Base-by-base conservation (phyloP, 23 red algal species). In the Gracilaria domingensis region DNA sequence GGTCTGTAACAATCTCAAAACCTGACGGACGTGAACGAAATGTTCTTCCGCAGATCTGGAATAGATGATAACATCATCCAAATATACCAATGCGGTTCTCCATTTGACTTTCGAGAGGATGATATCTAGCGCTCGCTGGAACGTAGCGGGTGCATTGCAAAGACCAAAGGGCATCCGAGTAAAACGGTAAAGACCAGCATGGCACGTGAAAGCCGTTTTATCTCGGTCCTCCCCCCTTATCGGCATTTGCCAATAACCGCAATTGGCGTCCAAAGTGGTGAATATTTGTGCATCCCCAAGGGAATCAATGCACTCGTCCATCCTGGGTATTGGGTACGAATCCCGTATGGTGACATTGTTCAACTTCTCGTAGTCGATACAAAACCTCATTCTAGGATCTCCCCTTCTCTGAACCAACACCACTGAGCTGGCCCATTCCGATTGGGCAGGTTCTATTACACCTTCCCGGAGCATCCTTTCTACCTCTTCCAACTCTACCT, bases 91-190 rank as follows among this genome's bases (percentile, higher is more conserved):
- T 45, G 66, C 66, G 47, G 54, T 39, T 24, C 33, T 30, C 59
- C 66, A 88, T 54, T 75, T 72, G 4, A 88, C 66, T 25, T 55
- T 50, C 2, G 85, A 49, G 18, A 88, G 54, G 53, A 88, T 88
- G 21, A 88, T 34, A 23, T 88, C 66, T 39, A 88, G n/a, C 49
- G 85, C 85, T 35, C 85, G 23, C 40, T 88, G 85, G 35, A 88
- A 88, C 9, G 85, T 78, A 20, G 85, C 71, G 8, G 71, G 85
- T 0, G 85, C 85, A 32, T 88, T 88, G 33, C 33, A 14, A 0
- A 78, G 23, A 30, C 85, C 85, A 78, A 79, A 88, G 42, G 42
- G 42, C 42, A 45, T 45, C 4, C 42, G 56, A 4, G 42, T 45
- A 70, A 50, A 88, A 14, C 67, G 61, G 37, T 24, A 88, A 8